Percentiles rank a stretch among this genome's conserved stretches.
phyloP scores from a whole-genome alignment of 306 rosid species.

The Malus asiatica region DNA sequence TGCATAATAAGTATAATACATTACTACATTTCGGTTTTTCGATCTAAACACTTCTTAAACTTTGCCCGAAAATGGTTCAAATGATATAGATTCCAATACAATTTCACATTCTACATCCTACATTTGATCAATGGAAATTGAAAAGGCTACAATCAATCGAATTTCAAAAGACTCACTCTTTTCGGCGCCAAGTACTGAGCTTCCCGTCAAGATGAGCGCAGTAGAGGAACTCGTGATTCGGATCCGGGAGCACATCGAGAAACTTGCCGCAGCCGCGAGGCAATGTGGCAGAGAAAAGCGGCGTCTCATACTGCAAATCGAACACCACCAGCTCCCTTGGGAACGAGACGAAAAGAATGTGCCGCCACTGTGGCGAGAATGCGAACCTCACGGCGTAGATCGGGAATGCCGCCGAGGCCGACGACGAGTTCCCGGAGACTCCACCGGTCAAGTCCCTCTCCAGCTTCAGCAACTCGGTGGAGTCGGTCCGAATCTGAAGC shows the following conservation, averaged over 20 bases:
- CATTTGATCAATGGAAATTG: not conserved
- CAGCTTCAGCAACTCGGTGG: conserved; percentile 49
- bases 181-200: conserved; percentile 90
- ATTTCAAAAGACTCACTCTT: conserved; percentile 48
- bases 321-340: conserved; percentile 86
- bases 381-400: conserved; percentile 44
- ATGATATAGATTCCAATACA: not conserved
- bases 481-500: conserved; percentile 57
- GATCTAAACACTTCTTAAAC: not conserved
- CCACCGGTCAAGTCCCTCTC: conserved; percentile 47
- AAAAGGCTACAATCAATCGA: not conserved
- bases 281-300: conserved; percentile 47
- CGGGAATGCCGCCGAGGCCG: conserved; percentile 64
- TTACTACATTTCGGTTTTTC: not conserved
- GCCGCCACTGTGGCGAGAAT: conserved; percentile 78
- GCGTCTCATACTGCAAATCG: conserved; percentile 77
- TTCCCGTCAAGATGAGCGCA: conserved; percentile 90
- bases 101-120: not conserved
- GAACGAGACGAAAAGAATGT: conserved; percentile 66
- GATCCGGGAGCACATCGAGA: conserved; percentile 83
- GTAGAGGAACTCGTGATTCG: conserved; percentile 59
- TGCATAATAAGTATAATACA: conserved; percentile 10
- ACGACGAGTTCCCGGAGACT: conserved; percentile 17
- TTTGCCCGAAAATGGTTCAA: conserved; percentile 4
- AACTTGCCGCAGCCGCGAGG: conserved; percentile 92